Base-by-base conservation (phyloP, 345 rosid genomes). In the Aquilaria malaccensis region DNA sequence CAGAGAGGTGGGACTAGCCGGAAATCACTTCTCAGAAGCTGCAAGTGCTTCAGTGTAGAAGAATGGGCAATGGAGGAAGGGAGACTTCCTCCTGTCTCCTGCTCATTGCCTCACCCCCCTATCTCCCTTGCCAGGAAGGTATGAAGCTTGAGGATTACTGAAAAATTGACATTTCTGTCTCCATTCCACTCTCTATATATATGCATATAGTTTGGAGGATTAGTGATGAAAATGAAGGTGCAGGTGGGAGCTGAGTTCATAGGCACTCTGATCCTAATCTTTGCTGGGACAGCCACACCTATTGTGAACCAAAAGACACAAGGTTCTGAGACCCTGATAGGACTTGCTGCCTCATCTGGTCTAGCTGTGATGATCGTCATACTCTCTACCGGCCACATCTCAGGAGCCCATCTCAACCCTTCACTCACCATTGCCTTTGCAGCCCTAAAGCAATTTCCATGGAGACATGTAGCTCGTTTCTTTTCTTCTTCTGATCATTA, bases 241-340 rank as follows among this genome's bases (percentile, higher is more conserved):
- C 71, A 88, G 96, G 87, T 91, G 80, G 95, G 95, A 68, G 95
- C 90, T n/a, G 98, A 88, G 70, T 91, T 91, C 64, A 71, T 86
- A 15, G 96, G 96, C 45, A 91, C 96, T 4, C 48, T 86, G 48
- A 86, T 91, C 49, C 85, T 91, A 10, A 81, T 91, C 2, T 91
- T 91, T 59, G 84, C 92, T 9, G 95, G 73, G 51, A 79, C 96
- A 37, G 92, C 96, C 4, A 75, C 95, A 2, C 83, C 96, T 6
- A 88, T 83, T n/a, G 90, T 91, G 61, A 91, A 91, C 80, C 81
- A 88, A 58, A 88, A 86, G 75, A 86, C 88, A 4, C 64, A 78
- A 52, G 92, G 98, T 47, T 64, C 84, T 0, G 95, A 81, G 60
- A 84, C 88, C n/a, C 85, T 91, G 15, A 60, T 88, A 0, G 96